Evolutionary conservation across 768 basidiomycete genomes (phyloP).

Genomic region (Panellus pusillus): DNA sequence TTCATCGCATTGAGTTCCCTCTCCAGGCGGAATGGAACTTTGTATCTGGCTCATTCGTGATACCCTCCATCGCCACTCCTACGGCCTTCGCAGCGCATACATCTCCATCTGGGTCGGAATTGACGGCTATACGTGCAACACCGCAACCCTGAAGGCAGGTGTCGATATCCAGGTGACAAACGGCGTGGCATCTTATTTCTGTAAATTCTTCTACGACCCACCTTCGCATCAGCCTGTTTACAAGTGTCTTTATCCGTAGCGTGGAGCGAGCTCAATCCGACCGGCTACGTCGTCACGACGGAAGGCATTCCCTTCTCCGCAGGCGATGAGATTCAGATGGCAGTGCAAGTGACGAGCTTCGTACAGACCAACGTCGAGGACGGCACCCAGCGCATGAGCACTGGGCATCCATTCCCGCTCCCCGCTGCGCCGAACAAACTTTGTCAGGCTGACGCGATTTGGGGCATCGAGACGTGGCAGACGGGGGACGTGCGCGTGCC

Average conservation of each 20-base stretch:
- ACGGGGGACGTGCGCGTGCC: slow-evolving; percentile 4
- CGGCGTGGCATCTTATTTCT: background rate
- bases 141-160: background rate
- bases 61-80: background rate
- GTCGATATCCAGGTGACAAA: slow-evolving; percentile 1
- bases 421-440: background rate
- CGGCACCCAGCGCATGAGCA: too few relatives aligned
- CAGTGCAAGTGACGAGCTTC: background rate
- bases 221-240: background rate
- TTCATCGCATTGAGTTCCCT: background rate
- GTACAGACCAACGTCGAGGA: too few relatives aligned
- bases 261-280: slow-evolving; percentile 1
- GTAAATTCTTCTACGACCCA: background rate
- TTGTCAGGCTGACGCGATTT: slow-evolving; percentile 1
- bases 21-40: background rate
- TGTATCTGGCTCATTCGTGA: background rate
- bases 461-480: slow-evolving; percentile 4
- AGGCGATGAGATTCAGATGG: background rate
- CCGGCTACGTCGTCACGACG: background rate
- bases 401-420: too few relatives aligned
- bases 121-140: slow-evolving; percentile 1
- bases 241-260: background rate
- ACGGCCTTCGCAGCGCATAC: slow-evolving; percentile 1
- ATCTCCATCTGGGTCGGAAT: slow-evolving; percentile 4
- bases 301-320: background rate